phyloP scores from a whole-genome alignment of 805 yeast species.

The Metschnikowia vanudenii region DNA sequence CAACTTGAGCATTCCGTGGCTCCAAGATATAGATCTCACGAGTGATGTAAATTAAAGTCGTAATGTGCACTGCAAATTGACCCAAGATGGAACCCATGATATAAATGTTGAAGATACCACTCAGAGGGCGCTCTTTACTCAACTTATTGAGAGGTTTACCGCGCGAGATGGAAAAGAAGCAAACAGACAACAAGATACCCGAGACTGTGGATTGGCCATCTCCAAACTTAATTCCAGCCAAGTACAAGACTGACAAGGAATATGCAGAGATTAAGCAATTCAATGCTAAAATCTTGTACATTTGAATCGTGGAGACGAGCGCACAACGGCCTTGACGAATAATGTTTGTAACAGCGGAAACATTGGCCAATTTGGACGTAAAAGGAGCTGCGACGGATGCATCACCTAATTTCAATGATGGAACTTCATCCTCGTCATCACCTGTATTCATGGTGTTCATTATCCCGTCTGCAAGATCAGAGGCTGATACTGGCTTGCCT shows the following conservation, averaged over 20 bases:
- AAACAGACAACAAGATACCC: slow-evolving; percentile 87
- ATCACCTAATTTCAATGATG: slow-evolving; percentile 91
- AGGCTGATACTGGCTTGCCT: slow-evolving; percentile 18
- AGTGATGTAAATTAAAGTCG: slow-evolving; percentile 78
- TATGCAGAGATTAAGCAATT: slow-evolving; percentile 97
- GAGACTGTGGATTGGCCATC: slow-evolving; percentile 97
- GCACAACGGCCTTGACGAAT: slow-evolving; percentile 99
- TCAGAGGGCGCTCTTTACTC: slow-evolving; percentile 93
- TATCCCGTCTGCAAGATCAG: slow-evolving; percentile 56
- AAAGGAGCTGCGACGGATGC: slow-evolving; percentile 99
- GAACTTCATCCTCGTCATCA: slow-evolving; percentile 76
- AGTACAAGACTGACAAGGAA: slow-evolving; percentile 86
- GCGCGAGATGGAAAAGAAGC: slow-evolving; percentile 92
- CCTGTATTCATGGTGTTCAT: slow-evolving; percentile 55
- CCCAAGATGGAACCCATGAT: slow-evolving; percentile 98
- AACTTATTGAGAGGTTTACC: slow-evolving; percentile 87
- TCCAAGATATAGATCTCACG: slow-evolving; percentile 80
- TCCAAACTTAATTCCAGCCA: slow-evolving; percentile 97
- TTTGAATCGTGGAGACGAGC: slow-evolving; percentile 93
- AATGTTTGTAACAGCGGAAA: slow-evolving; percentile 87
- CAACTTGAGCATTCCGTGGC: slow-evolving; percentile 89
- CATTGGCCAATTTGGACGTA: slow-evolving; percentile 90
- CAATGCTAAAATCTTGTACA: slow-evolving; percentile 96
- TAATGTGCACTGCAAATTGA: slow-evolving; percentile 91
- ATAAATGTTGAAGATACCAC: slow-evolving; percentile 91